A percentile compares a stretch with the other conserved stretches of the same genome.
Conservation (phyloP, 2,329 filamentous ascomycete species). For the Aschersonia sp. region DNA sequence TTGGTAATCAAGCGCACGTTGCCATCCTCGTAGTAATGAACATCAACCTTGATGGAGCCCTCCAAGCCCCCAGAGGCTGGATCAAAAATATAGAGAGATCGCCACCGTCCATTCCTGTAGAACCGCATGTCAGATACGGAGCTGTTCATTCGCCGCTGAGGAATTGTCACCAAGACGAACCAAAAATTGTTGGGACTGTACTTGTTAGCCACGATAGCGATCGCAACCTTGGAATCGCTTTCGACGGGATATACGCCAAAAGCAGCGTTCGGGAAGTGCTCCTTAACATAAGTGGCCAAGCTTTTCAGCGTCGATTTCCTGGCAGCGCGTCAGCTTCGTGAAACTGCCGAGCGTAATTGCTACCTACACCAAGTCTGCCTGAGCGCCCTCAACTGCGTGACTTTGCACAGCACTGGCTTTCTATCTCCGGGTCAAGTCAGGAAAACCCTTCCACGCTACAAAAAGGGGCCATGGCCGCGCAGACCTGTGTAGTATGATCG, state of each 20-base stretch:
- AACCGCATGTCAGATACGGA: not conserved
- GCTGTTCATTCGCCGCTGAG: not conserved
- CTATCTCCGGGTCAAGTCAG: constrained; percentile 21
- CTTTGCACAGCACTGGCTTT: constrained; percentile 76
- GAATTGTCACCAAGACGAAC: constrained; percentile 25
- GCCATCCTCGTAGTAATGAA: constrained; percentile 99
- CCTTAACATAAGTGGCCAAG: constrained; percentile 59
- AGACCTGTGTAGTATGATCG: constrained; percentile 67
- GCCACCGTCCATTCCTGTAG: constrained; percentile 85
- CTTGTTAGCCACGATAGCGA: constrained; percentile 85
- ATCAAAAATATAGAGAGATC: constrained; percentile 70
- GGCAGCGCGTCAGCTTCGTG: constrained; percentile 3
- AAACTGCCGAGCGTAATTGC: not conserved
- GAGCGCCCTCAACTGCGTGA: constrained; percentile 60
- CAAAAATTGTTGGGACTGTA: constrained; percentile 98
- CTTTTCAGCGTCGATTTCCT: constrained; percentile 77
- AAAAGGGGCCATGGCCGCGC: constrained; percentile 2
- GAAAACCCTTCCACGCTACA: not conserved
- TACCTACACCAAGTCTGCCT: constrained; percentile 69
- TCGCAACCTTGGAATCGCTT: constrained; percentile 59
- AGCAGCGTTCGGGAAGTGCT: constrained; percentile 76
- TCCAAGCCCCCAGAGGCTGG: constrained; percentile 54
- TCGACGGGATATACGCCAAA: constrained; percentile 74
- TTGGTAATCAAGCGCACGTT: constrained; percentile 89
- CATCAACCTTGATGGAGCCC: constrained; percentile 80